Evolutionary conservation across 768 basidiomycete species (phyloP), one percentile per base, ranked within the genome.

Genomic region (Russula emetica): DNA sequence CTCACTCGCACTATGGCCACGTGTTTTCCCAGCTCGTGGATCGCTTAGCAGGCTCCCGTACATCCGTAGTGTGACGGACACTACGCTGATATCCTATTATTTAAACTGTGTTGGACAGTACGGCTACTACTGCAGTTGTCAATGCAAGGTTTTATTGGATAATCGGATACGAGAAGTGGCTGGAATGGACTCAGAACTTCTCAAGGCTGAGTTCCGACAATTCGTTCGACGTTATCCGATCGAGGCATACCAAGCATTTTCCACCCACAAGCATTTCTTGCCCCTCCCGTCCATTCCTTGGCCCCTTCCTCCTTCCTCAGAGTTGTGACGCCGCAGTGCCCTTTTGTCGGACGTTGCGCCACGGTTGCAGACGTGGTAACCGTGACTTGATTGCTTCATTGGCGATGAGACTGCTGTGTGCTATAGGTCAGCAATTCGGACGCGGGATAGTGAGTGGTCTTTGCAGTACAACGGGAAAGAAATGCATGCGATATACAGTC

Each of bases 401-500:
- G 24, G 85, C 67, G 13, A 83, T 80, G 64, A 86, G 74, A 11
- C 85, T 82, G 10, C 83, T 85, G 69, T 36, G 64, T n/a, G 24
- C 40, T 14, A 13, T 9, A 18, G 5, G 22, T 24, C 22, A 38
- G 10, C 60, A 9, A 54, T 62, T 62, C 61, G 14, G 36, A 11
- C 20, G 14, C 36, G 5, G 30, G 22, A n/a, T 13, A 50, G 52
- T n/a, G n/a, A n/a, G n/a, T n/a, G 28, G 44, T 34, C 11, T 22
- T 22, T 11, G 18, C 50, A 4, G 45, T 10, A 5, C 24, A 49
- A 24, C 1, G 14, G 30, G 44, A 18, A 38, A 13, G 34, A 45
- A 24, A 76, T 82, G 72, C 72, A 85, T 83, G 80, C 64, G 0
- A 83, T 84, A 63, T 86, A 9, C 66, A 44, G 76, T 74, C 85